Conservation (phyloP, 768 basidiomycete species). For the Russula emetica region DNA sequence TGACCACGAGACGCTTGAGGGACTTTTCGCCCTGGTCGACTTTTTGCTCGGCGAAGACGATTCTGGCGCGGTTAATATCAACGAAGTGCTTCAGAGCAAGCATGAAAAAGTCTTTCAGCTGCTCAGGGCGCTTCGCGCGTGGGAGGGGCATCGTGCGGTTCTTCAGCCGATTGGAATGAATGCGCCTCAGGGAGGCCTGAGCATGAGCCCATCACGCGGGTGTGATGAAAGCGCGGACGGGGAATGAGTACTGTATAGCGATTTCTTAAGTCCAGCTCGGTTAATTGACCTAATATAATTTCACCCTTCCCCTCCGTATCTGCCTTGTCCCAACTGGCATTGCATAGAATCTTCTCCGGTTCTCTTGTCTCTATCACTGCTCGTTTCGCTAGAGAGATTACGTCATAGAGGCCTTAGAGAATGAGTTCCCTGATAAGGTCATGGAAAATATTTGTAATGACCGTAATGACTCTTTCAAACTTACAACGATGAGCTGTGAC, state of each 20-base stretch:
- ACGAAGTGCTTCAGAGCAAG: slow-evolving; percentile 82
- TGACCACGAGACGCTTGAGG: slow-evolving; percentile 77
- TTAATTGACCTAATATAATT: not conserved
- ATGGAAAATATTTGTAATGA: not conserved
- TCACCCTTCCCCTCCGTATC: not conserved
- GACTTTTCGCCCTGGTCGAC: slow-evolving; percentile 85
- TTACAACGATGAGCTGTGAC: slow-evolving; percentile 18
- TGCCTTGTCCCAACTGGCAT: not conserved
- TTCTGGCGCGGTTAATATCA: slow-evolving; percentile 87
- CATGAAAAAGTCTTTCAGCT: slow-evolving; percentile 76
- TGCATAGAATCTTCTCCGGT: too few relatives aligned
- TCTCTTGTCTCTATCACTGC: not conserved
- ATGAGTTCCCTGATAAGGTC: slow-evolving; percentile 3
- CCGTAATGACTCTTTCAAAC: not conserved
- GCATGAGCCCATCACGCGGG: slow-evolving; percentile 25
- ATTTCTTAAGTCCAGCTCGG: not conserved
- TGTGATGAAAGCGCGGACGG: not conserved
- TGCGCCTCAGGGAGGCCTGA: slow-evolving; percentile 28
- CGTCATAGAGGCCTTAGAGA: not conserved
- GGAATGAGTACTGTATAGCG: not conserved
- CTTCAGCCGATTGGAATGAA: slow-evolving; percentile 45
- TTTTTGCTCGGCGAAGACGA: slow-evolving; percentile 88
- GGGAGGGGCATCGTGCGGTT: slow-evolving; percentile 66
- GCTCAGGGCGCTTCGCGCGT: slow-evolving; percentile 64
- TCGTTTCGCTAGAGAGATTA: not conserved